These are phyloP conservation scores for Candida sanyaensis DNA, from an alignment of 1,139 yeast species.

Conservation along the genomic window DNA sequence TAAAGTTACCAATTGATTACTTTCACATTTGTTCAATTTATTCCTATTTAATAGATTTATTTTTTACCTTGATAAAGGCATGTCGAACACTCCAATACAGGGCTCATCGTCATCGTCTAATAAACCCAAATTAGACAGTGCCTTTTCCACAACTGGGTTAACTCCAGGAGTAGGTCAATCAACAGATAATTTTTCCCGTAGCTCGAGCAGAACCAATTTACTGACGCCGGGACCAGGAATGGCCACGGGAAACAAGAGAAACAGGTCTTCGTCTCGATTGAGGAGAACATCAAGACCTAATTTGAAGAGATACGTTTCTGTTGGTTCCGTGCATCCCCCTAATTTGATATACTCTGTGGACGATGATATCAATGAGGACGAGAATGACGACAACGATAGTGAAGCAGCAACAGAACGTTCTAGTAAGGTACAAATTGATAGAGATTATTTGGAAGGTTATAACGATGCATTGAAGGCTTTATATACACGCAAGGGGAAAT, in stretches of 20 bases:
- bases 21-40: too few relatives aligned
- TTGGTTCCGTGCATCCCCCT: constrained; percentile 20
- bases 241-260: constrained; percentile 4
- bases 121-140: neutral
- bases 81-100: constrained; percentile 11
- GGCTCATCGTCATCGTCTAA: constrained; percentile 9
- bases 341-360: constrained; percentile 67
- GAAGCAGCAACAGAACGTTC: constrained; percentile 25
- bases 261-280: constrained; percentile 10
- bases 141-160: neutral
- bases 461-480: constrained; percentile 62
- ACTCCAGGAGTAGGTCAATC: neutral
- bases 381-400: constrained; percentile 55
- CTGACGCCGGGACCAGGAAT: constrained; percentile 5
- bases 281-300: constrained; percentile 20
- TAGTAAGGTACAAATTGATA: constrained; percentile 31
- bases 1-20: too few relatives aligned
- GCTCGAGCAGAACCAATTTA: constrained; percentile 10
- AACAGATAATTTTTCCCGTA: constrained; percentile 9
- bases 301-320: constrained; percentile 22
- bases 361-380: constrained; percentile 55
- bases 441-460: constrained; percentile 72
- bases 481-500: constrained; percentile 23
- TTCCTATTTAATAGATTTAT: too few relatives aligned
- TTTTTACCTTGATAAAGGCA: neutral